phyloP scores from a whole-genome alignment of 2,329 filamentous ascomycete species.

The Metarhizium robertsii region DNA sequence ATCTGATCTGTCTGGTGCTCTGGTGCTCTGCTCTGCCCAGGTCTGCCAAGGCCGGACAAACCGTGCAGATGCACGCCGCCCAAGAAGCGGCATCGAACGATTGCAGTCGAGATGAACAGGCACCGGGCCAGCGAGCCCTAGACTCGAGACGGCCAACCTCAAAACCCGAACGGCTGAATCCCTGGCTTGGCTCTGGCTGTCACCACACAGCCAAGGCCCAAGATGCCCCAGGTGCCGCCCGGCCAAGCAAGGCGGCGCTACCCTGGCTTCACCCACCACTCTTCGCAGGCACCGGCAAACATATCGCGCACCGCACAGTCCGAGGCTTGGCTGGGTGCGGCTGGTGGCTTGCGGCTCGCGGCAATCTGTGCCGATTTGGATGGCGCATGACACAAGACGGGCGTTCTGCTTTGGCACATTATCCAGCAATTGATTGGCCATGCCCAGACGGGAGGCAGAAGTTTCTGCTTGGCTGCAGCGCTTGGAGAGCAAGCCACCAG shows the following conservation, averaged over 20 bases:
- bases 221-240: too few relatives aligned
- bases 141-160: too few relatives aligned
- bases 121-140: too few relatives aligned
- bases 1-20: not conserved
- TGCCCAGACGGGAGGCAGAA: not conserved
- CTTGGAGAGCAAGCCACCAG: not conserved
- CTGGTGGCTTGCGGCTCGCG: not conserved
- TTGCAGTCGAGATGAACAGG: too few relatives aligned
- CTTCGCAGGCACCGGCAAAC: too few relatives aligned
- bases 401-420: not conserved
- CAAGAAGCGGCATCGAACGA: not conserved
- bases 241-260: too few relatives aligned
- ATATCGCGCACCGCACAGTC: not conserved
- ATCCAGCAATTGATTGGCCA: not conserved
- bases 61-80: not conserved
- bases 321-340: not conserved
- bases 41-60: too few relatives aligned
- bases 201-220: too few relatives aligned
- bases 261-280: too few relatives aligned
- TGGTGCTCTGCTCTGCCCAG: too few relatives aligned
- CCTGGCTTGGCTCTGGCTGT: too few relatives aligned
- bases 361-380: constrained; percentile 3
- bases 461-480: not conserved
- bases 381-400: not conserved
- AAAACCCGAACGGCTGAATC: too few relatives aligned